Base-by-base conservation (phyloP, 495 filamentous ascomycete species). In the Rusavskia elegans region DNA sequence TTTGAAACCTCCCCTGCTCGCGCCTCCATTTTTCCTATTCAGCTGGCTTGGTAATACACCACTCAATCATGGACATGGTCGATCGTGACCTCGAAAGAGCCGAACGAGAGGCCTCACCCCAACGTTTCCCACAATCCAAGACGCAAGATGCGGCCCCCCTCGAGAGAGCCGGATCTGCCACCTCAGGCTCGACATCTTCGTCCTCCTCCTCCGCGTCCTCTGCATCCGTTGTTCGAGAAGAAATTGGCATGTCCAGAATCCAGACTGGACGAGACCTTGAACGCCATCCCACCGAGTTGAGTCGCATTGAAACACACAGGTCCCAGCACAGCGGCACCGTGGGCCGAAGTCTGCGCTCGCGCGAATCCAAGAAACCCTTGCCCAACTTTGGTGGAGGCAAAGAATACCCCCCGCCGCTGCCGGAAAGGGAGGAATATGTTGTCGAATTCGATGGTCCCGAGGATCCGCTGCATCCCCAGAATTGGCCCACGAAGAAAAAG, bases 391-490 rank as follows among this genome's bases (percentile, higher is more conserved):
- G 87, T 11, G 82, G 73, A 51, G 86, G 86, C 1, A 92, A 89
- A 64, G 75, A 82, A 11, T 89, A 81, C 65, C 88, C 87, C 10
- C 85, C 84, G 4, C 70, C 65, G 0, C 63, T 93, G 39, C 85
- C 85, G 5, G 77, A 77, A 21, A 73, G 75, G 57, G 88, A 92
- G 58, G 80, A 83, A 53, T 94, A 92, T 68, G 85, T 93, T 2
- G 88, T 95, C 17, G 88, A 90, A 57, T 94, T 93, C 56, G 78
- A 82, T 48, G 85, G 87, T 0, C 79, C 76, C 1, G 74, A 86
- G 56, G 87, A 95, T 63, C 86, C 85, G 10, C 59, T 83, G 41
- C 83, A 94, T 64, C 82, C 87, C 0, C 82, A 84, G 65, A 94
- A 94, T 64, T 95, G 88, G 88, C 71, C 82, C 0, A 60, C 84